These are phyloP conservation scores for Colletotrichum simmondsii DNA, from an alignment of 2,329 filamentous ascomycete species.

Conservation along the genomic window DNA sequence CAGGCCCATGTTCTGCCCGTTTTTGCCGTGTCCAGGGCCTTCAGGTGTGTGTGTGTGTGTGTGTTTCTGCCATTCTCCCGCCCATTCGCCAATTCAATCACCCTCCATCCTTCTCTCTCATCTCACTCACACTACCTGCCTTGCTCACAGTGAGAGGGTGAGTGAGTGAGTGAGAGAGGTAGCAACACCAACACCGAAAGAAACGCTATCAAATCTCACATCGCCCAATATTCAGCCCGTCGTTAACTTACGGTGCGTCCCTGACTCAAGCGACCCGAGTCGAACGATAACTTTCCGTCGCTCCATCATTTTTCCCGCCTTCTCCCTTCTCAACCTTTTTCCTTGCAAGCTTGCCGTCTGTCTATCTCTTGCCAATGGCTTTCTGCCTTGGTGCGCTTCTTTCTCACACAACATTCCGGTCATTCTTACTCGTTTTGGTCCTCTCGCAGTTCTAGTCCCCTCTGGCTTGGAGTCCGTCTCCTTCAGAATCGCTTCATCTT, in stretches of 20 bases:
- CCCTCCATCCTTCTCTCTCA: background rate
- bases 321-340: background rate
- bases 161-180: background rate
- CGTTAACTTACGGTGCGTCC: background rate
- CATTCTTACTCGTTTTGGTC: constrained; percentile 21
- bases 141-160: background rate
- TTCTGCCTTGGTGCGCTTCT: background rate
- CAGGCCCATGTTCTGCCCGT: background rate
- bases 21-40: background rate
- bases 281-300: background rate
- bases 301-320: background rate
- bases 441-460: constrained; percentile 27
- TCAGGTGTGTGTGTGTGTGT: background rate
- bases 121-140: background rate
- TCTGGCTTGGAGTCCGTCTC: constrained; percentile 21
- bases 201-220: background rate
- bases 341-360: background rate
- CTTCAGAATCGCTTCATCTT: constrained; percentile 13
- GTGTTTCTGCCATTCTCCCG: background rate
- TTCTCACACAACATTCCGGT: constrained; percentile 25
- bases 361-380: constrained; percentile 8
- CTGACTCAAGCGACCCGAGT: background rate
- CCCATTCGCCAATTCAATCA: background rate
- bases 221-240: background rate
- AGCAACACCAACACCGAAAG: background rate